These are phyloP conservation scores for Naganishia kalamii DNA, from an alignment of 768 basidiomycete genomes.

Conservation along the genomic window DNA sequence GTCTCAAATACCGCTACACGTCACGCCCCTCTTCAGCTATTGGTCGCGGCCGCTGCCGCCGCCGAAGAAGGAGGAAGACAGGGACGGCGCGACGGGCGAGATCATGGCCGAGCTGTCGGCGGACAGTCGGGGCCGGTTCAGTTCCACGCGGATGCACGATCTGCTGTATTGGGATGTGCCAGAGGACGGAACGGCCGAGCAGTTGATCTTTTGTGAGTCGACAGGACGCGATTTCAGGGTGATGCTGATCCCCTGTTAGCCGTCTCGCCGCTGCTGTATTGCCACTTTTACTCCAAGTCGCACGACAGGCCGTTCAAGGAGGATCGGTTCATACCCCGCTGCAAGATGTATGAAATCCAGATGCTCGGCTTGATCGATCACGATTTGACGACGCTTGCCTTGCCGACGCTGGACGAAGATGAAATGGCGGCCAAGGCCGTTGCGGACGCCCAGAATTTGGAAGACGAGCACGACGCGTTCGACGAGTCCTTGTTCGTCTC, in stretches of 20 bases:
- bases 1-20: constrained; percentile 84
- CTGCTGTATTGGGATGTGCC: constrained; percentile 42
- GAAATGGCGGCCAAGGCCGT: constrained; percentile 8
- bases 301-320: constrained; percentile 49
- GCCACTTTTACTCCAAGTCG: constrained; percentile 48
- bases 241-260: constrained; percentile 60
- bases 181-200: constrained; percentile 26
- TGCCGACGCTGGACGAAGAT: constrained; percentile 52
- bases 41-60: constrained; percentile 48
- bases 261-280: constrained; percentile 47
- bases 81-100: constrained; percentile 20
- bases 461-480: constrained; percentile 9
- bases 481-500: constrained; percentile 6
- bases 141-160: constrained; percentile 28
- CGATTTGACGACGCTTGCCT: constrained; percentile 81
- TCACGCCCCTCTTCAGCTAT: constrained; percentile 89
- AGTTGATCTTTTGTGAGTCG: constrained; percentile 41
- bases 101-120: constrained; percentile 18
- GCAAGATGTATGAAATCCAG: constrained; percentile 95
- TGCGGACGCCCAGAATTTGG: neutral
- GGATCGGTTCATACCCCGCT: constrained; percentile 78
- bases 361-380: constrained; percentile 88
- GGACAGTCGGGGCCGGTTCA: constrained; percentile 8
- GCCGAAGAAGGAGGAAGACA: constrained; percentile 32
- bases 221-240: constrained; percentile 36